Evolutionary conservation across 345 rosid genomes (phyloP), one percentile per base, ranked within the genome.

Genomic region (Trapa bicornis): DNA sequence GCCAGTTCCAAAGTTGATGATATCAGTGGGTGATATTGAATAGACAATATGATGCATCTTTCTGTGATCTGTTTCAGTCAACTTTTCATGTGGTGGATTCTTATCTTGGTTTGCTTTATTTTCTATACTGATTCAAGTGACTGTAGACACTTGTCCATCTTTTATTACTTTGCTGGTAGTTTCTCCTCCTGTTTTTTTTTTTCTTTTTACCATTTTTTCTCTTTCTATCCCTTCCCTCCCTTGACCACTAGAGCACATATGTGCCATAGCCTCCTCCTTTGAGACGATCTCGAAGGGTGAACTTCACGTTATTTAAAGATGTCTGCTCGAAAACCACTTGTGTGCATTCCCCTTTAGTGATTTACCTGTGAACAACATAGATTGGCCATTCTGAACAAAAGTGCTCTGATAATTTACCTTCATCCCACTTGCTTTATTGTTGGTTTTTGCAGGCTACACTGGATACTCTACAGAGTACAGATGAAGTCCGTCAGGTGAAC

Each of bases 401-500:
- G 29, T 2, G 6, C 33, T 38, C 9, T 64, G 9, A 14, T 15
- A 5, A 42, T 63, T 63, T 50, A 22, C n/a, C 0, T 70, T 37
- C 35, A 48, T 39, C 35, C 50, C 63, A 47, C 47, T 48, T 41
- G 37, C 39, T 37, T 81, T 76, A 75, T 54, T 77, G 61, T 45
- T 65, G 37, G 65, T 69, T 6, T 22, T 81, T 48, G 74, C 86
- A 92, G 96, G 96, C 97, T 79, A 89, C 82, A 69, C 80, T 93
- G 81, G 99, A 84, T 65, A 87, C 97, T 52, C 75, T 91, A 64
- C 96, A 91, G 71, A 86, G 97, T 75, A 76, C 88, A 2, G 89
- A 91, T 73, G 97, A 85, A 84, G 91, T 86, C 73, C 96, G 89
- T 48, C 92, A 86, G 97, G 99, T 93, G 63, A 58, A 29, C 63